Evolutionary conservation across 768 basidiomycete species (phyloP).

Genomic region (Mycena galopus): DNA sequence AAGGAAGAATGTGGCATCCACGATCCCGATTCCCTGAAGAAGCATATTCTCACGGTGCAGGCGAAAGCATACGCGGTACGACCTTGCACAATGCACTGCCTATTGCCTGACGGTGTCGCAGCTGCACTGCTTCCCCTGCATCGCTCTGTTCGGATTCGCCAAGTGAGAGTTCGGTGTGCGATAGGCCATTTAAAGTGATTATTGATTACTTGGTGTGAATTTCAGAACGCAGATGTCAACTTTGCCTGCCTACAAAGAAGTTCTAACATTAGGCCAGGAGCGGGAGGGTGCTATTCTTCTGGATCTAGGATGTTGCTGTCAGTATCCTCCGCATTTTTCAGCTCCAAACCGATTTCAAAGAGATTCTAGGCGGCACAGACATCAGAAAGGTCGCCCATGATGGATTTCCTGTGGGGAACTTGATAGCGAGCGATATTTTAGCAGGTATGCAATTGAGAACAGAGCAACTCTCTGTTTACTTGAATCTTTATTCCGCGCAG

Average conservation of each 20-base stretch:
- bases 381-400: slow-evolving; percentile 52
- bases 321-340: slow-evolving; percentile 10
- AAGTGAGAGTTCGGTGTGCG: slow-evolving; percentile 24
- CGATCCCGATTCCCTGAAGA: too few species aligned
- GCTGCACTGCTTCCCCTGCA: slow-evolving; percentile 25
- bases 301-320: slow-evolving; percentile 61
- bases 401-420: slow-evolving; percentile 53
- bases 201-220: slow-evolving; percentile 31
- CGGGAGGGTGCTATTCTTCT: slow-evolving; percentile 52
- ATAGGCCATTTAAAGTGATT: too few species aligned
- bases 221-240: slow-evolving; percentile 50
- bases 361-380: slow-evolving; percentile 53
- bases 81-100: not conserved
- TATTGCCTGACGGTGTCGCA: not conserved
- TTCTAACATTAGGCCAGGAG: slow-evolving; percentile 43
- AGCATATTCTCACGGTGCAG: slow-evolving; percentile 35
- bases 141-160: slow-evolving; percentile 43
- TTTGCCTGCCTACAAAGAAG: slow-evolving; percentile 48
- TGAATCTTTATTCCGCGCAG: slow-evolving; percentile 46
- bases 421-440: slow-evolving; percentile 52
- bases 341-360: not conserved
- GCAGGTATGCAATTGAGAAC: slow-evolving; percentile 36
- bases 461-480: not conserved
- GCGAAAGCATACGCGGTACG: slow-evolving; percentile 45
- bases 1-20: too few species aligned